These are phyloP conservation scores for Scytalidium lignicola DNA, from an alignment of 2,329 filamentous ascomycete species.

Conservation along the genomic window DNA sequence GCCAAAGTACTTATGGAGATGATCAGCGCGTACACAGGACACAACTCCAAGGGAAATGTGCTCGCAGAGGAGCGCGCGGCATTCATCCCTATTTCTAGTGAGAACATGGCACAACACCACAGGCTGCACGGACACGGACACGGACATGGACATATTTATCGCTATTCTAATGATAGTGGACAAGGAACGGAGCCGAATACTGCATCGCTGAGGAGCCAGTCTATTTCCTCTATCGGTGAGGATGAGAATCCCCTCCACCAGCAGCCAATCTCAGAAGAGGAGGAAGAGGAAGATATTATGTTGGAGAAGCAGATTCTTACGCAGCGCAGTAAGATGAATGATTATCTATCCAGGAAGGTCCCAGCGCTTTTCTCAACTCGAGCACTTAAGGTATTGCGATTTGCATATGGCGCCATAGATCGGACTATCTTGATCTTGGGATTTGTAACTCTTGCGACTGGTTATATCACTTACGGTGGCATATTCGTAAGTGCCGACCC, in stretches of 20 bases:
- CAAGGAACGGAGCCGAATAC: constrained; percentile 67
- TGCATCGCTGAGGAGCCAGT: constrained; percentile 60
- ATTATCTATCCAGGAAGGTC: constrained; percentile 48
- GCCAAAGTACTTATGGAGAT: constrained; percentile 60
- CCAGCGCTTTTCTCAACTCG: constrained; percentile 50
- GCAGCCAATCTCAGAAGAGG: constrained; percentile 1
- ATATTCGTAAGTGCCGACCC: constrained; percentile 68
- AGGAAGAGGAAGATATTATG: constrained; percentile 37
- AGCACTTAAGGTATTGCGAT: constrained; percentile 51
- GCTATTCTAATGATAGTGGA: constrained; percentile 66
- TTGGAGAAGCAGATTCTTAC: constrained; percentile 32
- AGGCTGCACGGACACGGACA: constrained; percentile 34
- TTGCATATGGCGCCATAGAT: constrained; percentile 66
- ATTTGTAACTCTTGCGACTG: constrained; percentile 66
- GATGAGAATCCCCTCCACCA: constrained; percentile 21
- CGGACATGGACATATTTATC: constrained; percentile 37
- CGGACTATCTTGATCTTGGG: constrained; percentile 73
- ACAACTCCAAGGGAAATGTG: constrained; percentile 21
- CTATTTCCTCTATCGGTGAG: constrained; percentile 54
- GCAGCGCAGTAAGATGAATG: constrained; percentile 39
- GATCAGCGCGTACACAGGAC: constrained; percentile 19
- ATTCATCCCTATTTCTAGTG: constrained; percentile 59
- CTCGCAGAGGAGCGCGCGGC: constrained; percentile 44
- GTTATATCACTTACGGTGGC: constrained; percentile 71
- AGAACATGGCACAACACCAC: constrained; percentile 48